Percentiles rank a stretch among this genome's conserved stretches.
Evolutionary conservation across 345 rosid genomes (phyloP).

Genomic region (Fremontodendron californicum): DNA sequence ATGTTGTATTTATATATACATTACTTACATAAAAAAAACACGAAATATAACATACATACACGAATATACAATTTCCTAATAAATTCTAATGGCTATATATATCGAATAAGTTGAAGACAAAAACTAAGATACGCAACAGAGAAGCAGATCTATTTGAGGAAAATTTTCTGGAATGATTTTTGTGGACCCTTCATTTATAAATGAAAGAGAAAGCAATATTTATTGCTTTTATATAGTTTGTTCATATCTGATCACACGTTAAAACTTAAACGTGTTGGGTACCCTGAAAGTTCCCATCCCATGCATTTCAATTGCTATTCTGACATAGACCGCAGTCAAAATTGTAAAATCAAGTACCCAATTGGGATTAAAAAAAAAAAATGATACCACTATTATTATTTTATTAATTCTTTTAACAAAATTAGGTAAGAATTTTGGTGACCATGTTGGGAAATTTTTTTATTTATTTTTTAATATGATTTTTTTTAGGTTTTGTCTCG

Average conservation of each 20-base stretch:
- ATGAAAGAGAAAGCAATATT: background rate
- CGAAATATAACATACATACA: too few species aligned
- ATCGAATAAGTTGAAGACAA: background rate
- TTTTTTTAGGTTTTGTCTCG: too few species aligned
- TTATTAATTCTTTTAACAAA: background rate
- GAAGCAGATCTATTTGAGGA: background rate
- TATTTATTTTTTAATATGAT: too few species aligned
- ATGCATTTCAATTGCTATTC: too few species aligned
- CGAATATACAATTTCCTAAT: too few species aligned
- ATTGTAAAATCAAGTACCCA: background rate
- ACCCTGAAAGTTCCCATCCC: conserved; percentile 1
- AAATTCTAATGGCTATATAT: background rate
- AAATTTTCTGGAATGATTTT: conserved; percentile 1
- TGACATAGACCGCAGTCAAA: background rate
- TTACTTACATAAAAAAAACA: too few species aligned
- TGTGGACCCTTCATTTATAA: conserved; percentile 14
- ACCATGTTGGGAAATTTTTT: too few species aligned
- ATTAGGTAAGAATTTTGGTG: too few species aligned
- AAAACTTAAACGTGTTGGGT: background rate
- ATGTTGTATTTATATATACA: too few species aligned
- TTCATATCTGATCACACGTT: background rate
- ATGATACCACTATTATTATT: background rate
- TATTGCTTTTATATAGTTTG: background rate
- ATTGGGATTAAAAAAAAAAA: background rate
- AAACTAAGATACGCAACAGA: background rate